Evolutionary conservation across 2,329 filamentous ascomycete species (phyloP).

Genomic region (Lachnellula hyalina): DNA sequence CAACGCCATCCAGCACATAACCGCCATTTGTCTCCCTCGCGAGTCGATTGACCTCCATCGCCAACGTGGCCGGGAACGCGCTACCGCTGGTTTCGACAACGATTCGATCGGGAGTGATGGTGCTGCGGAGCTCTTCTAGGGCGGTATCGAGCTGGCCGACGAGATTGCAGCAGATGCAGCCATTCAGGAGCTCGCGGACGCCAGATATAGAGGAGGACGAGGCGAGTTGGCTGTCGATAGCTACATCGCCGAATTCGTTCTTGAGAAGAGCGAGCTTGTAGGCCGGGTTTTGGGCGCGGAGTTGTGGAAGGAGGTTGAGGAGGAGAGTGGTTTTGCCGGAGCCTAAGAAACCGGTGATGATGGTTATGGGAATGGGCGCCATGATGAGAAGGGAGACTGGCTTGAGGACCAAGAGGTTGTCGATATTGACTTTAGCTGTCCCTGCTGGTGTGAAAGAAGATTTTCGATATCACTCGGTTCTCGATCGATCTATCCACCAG

Average conservation of each 20-base stretch:
- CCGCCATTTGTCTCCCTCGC: slow-evolving; percentile 46
- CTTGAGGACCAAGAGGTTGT: too few relatives aligned
- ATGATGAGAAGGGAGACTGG: slow-evolving; percentile 34
- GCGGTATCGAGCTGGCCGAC: slow-evolving; percentile 85
- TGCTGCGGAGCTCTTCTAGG: slow-evolving; percentile 63
- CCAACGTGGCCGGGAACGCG: slow-evolving; percentile 58
- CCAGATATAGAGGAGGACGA: slow-evolving; percentile 77
- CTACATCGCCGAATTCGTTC: slow-evolving; percentile 95
- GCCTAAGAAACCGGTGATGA: slow-evolving; percentile 93
- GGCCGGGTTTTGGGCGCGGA: slow-evolving; percentile 60
- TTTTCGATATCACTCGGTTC: not conserved
- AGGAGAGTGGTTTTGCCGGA: slow-evolving; percentile 96
- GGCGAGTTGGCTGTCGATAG: slow-evolving; percentile 88
- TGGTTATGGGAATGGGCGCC: slow-evolving; percentile 80
- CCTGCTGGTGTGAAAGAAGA: not conserved
- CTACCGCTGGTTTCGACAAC: slow-evolving; percentile 84
- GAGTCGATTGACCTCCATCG: slow-evolving; percentile 66
- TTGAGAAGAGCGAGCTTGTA: slow-evolving; percentile 95
- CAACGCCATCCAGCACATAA: slow-evolving; percentile 64
- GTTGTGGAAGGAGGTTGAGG: slow-evolving; percentile 87
- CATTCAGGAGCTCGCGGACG: slow-evolving; percentile 88
- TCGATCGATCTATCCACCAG: not conserved
- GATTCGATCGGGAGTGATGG: slow-evolving; percentile 68
- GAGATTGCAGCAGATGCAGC: slow-evolving; percentile 98
- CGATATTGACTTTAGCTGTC: not conserved